phyloP scores from a whole-genome alignment of 2,329 filamentous ascomycete genomes.

The Penicillium thymicola region DNA sequence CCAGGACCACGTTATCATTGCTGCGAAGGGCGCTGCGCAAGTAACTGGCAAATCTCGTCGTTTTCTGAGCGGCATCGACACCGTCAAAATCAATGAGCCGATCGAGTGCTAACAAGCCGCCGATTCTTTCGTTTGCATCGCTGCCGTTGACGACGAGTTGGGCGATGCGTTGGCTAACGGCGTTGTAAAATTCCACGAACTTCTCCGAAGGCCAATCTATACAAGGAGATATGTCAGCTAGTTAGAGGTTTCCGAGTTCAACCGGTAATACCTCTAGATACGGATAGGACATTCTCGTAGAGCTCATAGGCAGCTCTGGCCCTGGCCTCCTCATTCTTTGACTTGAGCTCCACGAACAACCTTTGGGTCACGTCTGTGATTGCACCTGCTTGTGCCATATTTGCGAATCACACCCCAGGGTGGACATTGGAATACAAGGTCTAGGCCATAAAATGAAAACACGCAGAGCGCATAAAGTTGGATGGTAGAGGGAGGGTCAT shows the following conservation, averaged over 20 bases:
- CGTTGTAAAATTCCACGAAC: slow-evolving; percentile 68
- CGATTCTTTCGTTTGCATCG: slow-evolving; percentile 83
- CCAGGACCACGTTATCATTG: slow-evolving; percentile 87
- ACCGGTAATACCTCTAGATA: slow-evolving; percentile 43
- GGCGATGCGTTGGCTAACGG: slow-evolving; percentile 64
- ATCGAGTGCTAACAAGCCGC: slow-evolving; percentile 88
- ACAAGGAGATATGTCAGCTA: slow-evolving; percentile 13
- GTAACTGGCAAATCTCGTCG: slow-evolving; percentile 88
- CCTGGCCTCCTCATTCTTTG: slow-evolving; percentile 51
- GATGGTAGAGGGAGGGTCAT: slow-evolving; percentile 22
- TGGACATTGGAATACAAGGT: slow-evolving; percentile 40
- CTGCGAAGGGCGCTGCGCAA: slow-evolving; percentile 83
- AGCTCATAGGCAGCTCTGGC: slow-evolving; percentile 50
- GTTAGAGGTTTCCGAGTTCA: background rate
- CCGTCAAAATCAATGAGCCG: slow-evolving; percentile 94
- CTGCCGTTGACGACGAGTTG: slow-evolving; percentile 77
- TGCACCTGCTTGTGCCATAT: slow-evolving; percentile 48
- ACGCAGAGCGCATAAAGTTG: slow-evolving; percentile 23
- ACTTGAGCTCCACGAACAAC: slow-evolving; percentile 57
- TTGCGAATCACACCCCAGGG: slow-evolving; percentile 36
- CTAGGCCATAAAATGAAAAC: slow-evolving; percentile 24
- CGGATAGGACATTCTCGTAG: slow-evolving; percentile 45
- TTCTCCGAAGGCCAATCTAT: slow-evolving; percentile 75
- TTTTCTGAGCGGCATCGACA: slow-evolving; percentile 88
- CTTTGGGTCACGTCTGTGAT: slow-evolving; percentile 52